These are phyloP conservation scores for Fusarium robinianum DNA, from an alignment of 2,329 filamentous ascomycete species.

Conservation along the genomic window DNA sequence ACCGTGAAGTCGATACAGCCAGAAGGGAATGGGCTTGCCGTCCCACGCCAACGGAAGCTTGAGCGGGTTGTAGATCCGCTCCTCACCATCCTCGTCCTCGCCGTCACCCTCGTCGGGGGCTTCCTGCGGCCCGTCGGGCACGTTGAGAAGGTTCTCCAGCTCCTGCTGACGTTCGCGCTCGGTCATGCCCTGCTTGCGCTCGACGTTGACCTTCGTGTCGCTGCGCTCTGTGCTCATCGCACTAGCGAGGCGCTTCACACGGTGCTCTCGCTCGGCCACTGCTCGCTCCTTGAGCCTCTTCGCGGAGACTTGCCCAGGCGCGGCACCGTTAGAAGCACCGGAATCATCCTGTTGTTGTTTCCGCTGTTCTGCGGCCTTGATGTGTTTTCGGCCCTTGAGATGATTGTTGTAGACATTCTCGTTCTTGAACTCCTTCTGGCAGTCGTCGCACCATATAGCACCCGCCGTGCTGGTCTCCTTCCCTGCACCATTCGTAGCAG, in stretches of 20 bases:
- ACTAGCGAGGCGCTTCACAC: slow-evolving; percentile 76
- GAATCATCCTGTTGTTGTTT: slow-evolving; percentile 52
- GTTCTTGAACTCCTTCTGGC: slow-evolving; percentile 94
- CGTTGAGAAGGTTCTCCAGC: slow-evolving; percentile 77
- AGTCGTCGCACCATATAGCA: slow-evolving; percentile 86
- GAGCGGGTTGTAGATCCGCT: slow-evolving; percentile 94
- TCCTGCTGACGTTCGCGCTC: slow-evolving; percentile 94
- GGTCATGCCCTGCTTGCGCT: slow-evolving; percentile 96
- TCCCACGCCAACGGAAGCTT: slow-evolving; percentile 98
- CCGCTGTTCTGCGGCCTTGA: slow-evolving; percentile 75
- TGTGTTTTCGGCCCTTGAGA: slow-evolving; percentile 88
- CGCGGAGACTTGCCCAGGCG: slow-evolving; percentile 43
- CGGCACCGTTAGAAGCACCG: slow-evolving; percentile 36
- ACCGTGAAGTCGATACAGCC: slow-evolving; percentile 96
- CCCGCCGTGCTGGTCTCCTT: slow-evolving; percentile 51
- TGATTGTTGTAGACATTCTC: slow-evolving; percentile 93
- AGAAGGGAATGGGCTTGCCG: slow-evolving; percentile 98
- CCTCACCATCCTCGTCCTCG: slow-evolving; percentile 77
- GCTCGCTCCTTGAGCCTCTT: slow-evolving; percentile 80
- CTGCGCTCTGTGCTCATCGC: slow-evolving; percentile 85
- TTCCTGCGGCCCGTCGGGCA: slow-evolving; percentile 39
- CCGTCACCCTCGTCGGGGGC: slow-evolving; percentile 61
- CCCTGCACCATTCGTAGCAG: slow-evolving; percentile 40
- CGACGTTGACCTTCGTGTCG: slow-evolving; percentile 91
- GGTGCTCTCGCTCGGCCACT: slow-evolving; percentile 85